These are phyloP conservation scores for Magnaporthales sp. DNA, from an alignment of 2,329 filamentous ascomycete species.

Conservation along the genomic window DNA sequence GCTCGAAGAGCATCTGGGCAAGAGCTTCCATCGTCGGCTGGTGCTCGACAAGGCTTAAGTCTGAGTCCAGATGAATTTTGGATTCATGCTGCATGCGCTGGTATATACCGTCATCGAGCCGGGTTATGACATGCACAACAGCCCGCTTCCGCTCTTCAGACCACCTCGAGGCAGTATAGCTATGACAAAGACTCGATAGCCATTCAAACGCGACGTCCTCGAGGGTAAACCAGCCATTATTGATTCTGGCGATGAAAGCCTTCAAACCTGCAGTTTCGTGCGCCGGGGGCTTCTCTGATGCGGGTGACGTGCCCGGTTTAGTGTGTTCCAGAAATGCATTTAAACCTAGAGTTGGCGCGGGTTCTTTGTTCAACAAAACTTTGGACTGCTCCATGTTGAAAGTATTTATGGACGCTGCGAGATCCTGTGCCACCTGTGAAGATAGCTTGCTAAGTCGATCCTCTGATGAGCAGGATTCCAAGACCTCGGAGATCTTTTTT, in stretches of 20 bases:
- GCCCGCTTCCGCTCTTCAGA: slow-evolving; percentile 46
- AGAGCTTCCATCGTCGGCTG: slow-evolving; percentile 29
- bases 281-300: slow-evolving; percentile 36
- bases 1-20: slow-evolving; percentile 51
- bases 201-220: slow-evolving; percentile 53
- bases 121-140: slow-evolving; percentile 47
- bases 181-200: slow-evolving; percentile 38
- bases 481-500: slow-evolving; percentile 35
- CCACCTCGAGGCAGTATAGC: slow-evolving; percentile 49
- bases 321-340: slow-evolving; percentile 57
- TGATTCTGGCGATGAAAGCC: slow-evolving; percentile 40
- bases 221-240: slow-evolving; percentile 41
- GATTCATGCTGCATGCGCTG: slow-evolving; percentile 26
- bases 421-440: slow-evolving; percentile 36
- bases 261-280: slow-evolving; percentile 43
- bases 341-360: slow-evolving; percentile 41
- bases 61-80: background rate
- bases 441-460: slow-evolving; percentile 40
- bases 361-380: slow-evolving; percentile 43
- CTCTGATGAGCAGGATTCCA: slow-evolving; percentile 43
- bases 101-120: slow-evolving; percentile 43
- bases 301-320: slow-evolving; percentile 42
- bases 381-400: slow-evolving; percentile 47
- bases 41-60: background rate
- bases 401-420: slow-evolving; percentile 37